Evolutionary conservation across 164 flowering plant genomes (phyloP), one percentile per base, ranked within the genome.

Genomic region (Macadamia integrifolia): DNA sequence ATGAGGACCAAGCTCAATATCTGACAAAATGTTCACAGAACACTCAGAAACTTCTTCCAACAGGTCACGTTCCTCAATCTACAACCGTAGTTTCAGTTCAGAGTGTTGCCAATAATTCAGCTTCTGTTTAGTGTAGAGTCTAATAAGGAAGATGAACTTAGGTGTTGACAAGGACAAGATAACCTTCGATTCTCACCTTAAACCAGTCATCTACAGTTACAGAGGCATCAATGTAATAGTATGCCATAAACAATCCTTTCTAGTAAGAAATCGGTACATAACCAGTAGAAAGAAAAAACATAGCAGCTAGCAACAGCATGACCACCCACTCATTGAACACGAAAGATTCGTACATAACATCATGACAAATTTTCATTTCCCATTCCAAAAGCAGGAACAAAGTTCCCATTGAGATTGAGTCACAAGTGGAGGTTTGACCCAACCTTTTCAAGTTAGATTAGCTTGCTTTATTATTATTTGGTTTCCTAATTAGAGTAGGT

Each of bases 201-300:
- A 62, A 46, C 72, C 71, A 29, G 65, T 72, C 80, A 61, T 80
- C 81, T 13, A 52, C 52, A 46, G 67, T 58, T 75, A 78, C 85
- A 71, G 75, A 60, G 68, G 48, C 68, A 75, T 75, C 75, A 56
- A 66, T 12, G 61, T 29, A 68, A 62, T 72, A 61, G 68, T 70
- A 44, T 8, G 72, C 56, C 42, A 61, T 28, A 40, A 71, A 60
- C 59, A 69, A 50, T 31, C 62, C 78, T 62, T 66, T 69, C 23
- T 63, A 70, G 73, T 76, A 62, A 6, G 69, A 65, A 52, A 83
- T 70, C 60, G 78, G 73, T 60, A 77, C 75, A 77, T 73, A 79
- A 74, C 97, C 97, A 76, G 75, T 72, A 80, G 85, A 90, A 67
- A 95, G 85, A 56, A 93, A 84, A 81, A 81, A 92, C 15, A 81